These are phyloP conservation scores for Rhizopogon vulgaris DNA, from an alignment of 768 basidiomycete species.

Conservation along the genomic window DNA sequence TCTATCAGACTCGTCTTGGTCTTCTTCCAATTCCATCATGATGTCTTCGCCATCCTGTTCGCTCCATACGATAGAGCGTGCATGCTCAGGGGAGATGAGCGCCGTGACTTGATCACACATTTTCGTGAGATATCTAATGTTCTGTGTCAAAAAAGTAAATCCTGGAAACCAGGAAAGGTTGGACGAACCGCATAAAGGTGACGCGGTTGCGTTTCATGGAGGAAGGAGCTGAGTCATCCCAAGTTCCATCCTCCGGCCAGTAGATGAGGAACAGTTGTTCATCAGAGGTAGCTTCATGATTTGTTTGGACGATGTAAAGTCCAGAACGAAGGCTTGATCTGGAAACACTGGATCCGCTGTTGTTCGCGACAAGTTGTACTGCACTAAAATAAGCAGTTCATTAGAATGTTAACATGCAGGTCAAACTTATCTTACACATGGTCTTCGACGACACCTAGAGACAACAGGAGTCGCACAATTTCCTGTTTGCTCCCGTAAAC, in stretches of 20 bases:
- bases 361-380: slow-evolving; percentile 3
- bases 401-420: background rate
- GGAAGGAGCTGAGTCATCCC: slow-evolving; percentile 43
- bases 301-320: slow-evolving; percentile 34
- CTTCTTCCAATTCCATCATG: slow-evolving; percentile 20
- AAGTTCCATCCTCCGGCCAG: slow-evolving; percentile 58
- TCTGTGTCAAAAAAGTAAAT: background rate
- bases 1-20: slow-evolving; percentile 38
- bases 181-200: slow-evolving; percentile 53
- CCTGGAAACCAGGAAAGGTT: background rate
- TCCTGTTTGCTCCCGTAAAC: slow-evolving; percentile 51
- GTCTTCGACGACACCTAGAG: slow-evolving; percentile 31
- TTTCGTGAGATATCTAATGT: slow-evolving; percentile 50
- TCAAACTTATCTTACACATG: slow-evolving; percentile 29
- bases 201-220: slow-evolving; percentile 46
- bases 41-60: slow-evolving; percentile 22
- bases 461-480: slow-evolving; percentile 39
- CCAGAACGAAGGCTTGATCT: slow-evolving; percentile 37
- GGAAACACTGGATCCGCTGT: background rate
- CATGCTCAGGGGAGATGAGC: slow-evolving; percentile 44
- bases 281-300: background rate
- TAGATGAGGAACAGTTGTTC: slow-evolving; percentile 43
- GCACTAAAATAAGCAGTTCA: background rate
- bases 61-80: slow-evolving; percentile 38
- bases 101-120: slow-evolving; percentile 50